phyloP scores from a whole-genome alignment of 1,139 yeast species.

The Fermentozyma sake region DNA sequence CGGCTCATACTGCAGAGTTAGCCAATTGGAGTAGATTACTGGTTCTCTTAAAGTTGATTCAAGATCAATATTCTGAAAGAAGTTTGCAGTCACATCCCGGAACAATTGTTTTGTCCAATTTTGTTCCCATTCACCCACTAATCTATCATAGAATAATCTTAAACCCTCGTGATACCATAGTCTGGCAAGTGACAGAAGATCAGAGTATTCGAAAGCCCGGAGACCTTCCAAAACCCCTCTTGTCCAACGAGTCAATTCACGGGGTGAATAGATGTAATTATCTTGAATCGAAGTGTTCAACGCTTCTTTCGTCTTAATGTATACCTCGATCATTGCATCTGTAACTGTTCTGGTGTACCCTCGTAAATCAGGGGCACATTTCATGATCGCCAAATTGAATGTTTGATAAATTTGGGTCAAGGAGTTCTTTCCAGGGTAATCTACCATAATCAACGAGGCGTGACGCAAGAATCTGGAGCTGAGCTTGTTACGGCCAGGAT shows the following conservation, averaged over 20 bases:
- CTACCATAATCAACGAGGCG: slow-evolving; percentile 65
- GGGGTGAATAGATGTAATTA: slow-evolving; percentile 81
- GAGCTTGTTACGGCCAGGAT: slow-evolving; percentile 65
- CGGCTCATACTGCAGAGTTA: slow-evolving; percentile 57
- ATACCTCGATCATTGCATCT: slow-evolving; percentile 64
- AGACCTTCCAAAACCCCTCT: slow-evolving; percentile 69
- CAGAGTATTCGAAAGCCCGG: slow-evolving; percentile 28
- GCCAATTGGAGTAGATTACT: slow-evolving; percentile 69
- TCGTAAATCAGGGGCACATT: slow-evolving; percentile 57
- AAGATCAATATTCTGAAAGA: slow-evolving; percentile 48
- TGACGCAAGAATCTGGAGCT: slow-evolving; percentile 68
- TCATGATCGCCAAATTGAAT: slow-evolving; percentile 55
- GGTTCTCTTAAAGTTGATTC: slow-evolving; percentile 41
- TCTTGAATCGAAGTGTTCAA: slow-evolving; percentile 36
- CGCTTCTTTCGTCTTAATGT: slow-evolving; percentile 36
- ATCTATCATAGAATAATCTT: slow-evolving; percentile 71
- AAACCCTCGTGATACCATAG: slow-evolving; percentile 83
- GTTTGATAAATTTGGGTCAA: slow-evolving; percentile 63
- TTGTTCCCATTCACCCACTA: slow-evolving; percentile 47
- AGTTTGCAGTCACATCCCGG: slow-evolving; percentile 24
- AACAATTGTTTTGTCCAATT: slow-evolving; percentile 50
- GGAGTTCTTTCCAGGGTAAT: slow-evolving; percentile 70
- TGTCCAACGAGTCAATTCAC: slow-evolving; percentile 88
- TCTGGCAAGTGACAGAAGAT: slow-evolving; percentile 47
- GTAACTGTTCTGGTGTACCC: slow-evolving; percentile 54